phyloP scores from a whole-genome alignment of 352 stramenopile genomes.

The Phytophthora megakarya region DNA sequence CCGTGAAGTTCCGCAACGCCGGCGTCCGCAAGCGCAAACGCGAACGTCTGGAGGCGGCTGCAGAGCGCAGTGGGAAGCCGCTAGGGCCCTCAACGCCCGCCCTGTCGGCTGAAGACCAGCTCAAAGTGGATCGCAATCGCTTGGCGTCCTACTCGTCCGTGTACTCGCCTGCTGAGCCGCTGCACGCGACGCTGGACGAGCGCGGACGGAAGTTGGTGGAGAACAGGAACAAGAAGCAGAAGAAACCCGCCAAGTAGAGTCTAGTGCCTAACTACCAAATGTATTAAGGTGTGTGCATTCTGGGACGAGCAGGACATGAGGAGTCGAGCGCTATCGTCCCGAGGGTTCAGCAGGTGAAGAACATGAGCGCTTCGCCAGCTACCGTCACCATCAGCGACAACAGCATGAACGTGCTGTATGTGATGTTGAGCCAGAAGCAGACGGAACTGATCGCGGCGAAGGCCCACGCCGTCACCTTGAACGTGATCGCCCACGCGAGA shows the following conservation, averaged over 20 bases:
- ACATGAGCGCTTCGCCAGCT: constrained; percentile 73
- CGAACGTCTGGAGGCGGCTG: constrained; percentile 49
- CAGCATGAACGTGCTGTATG: constrained; percentile 64
- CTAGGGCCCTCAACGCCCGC: constrained; percentile 5
- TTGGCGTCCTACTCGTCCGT: constrained; percentile 74
- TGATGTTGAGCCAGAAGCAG: constrained; percentile 59
- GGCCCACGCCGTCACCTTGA: constrained; percentile 63
- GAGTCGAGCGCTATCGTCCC: constrained; percentile 9
- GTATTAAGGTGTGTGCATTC: constrained; percentile 36
- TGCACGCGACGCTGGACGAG: constrained; percentile 38
- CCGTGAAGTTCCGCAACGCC: constrained; percentile 73
- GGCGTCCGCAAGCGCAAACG: constrained; percentile 64
- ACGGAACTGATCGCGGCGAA: constrained; percentile 43
- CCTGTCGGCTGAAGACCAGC: constrained; percentile 52
- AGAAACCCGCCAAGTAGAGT: constrained; percentile 37
- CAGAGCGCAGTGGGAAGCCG: constrained; percentile 24
- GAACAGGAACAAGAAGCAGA: constrained; percentile 34
- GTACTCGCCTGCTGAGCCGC: constrained; percentile 62
- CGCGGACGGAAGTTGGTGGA: constrained; percentile 34
- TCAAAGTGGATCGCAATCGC: constrained; percentile 68
- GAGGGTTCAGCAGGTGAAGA: constrained; percentile 64
- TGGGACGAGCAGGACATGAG: constrained; percentile 6
- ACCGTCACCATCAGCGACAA: constrained; percentile 55
- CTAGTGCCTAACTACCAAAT: constrained; percentile 31
- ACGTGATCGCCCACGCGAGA: constrained; percentile 71